phyloP scores from a whole-genome alignment of 2,329 filamentous ascomycete species.

The Fusarium decemcellulare region DNA sequence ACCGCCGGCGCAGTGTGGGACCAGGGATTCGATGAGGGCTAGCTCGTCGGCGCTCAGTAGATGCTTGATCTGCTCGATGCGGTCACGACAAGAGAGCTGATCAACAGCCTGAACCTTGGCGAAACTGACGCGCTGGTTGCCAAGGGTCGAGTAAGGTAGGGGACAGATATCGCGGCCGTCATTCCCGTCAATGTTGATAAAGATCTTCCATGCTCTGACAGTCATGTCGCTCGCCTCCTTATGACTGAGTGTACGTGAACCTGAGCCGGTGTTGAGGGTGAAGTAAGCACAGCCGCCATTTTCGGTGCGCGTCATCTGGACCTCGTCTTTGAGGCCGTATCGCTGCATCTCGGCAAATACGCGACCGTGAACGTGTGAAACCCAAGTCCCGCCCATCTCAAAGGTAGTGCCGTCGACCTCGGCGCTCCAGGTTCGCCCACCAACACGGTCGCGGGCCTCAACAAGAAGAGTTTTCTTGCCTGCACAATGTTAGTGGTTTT shows the following conservation, averaged over 20 bases:
- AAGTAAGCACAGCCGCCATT: slow-evolving; percentile 13
- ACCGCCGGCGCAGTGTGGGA: slow-evolving; percentile 10
- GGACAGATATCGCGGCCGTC: slow-evolving; percentile 6
- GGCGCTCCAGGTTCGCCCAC: slow-evolving; percentile 19
- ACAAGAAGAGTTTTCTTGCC: slow-evolving; percentile 15
- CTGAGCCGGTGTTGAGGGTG: slow-evolving; percentile 7
- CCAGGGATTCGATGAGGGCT: slow-evolving; percentile 10
- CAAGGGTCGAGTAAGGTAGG: slow-evolving; percentile 3
- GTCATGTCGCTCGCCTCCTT: slow-evolving; percentile 13
- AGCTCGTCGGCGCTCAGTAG: slow-evolving; percentile 13
- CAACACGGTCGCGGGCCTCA: slow-evolving; percentile 19
- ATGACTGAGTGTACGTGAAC: slow-evolving; percentile 8
- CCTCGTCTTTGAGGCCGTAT: slow-evolving; percentile 18
- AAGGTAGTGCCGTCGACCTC: slow-evolving; percentile 13
- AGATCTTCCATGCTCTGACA: slow-evolving; percentile 12
- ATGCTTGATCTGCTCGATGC: slow-evolving; percentile 18
- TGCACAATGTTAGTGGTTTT: not conserved
- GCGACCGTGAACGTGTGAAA: slow-evolving; percentile 14
- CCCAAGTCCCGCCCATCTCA: slow-evolving; percentile 25
- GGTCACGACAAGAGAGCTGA: slow-evolving; percentile 15
- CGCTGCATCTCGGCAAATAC: slow-evolving; percentile 17
- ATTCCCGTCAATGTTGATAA: slow-evolving; percentile 18
- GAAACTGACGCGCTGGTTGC: slow-evolving; percentile 6
- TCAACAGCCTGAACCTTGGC: slow-evolving; percentile 10
- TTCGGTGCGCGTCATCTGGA: slow-evolving; percentile 8